These are phyloP conservation scores for Coprinopsis marcescibilis DNA, from an alignment of 768 basidiomycete genomes.

Conservation along the genomic window DNA sequence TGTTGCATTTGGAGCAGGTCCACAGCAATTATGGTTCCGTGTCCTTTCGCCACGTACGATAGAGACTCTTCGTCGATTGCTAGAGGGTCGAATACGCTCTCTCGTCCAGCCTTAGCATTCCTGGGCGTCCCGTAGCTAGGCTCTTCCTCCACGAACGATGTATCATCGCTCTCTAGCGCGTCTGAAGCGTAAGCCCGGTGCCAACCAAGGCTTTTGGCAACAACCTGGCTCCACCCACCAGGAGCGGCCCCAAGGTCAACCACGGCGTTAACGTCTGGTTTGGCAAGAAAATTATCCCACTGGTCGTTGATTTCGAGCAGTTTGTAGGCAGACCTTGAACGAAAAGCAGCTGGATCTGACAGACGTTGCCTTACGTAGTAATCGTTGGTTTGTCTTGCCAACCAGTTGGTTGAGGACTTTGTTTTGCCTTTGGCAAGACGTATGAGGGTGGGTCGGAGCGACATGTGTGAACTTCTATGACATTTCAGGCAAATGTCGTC, in stretches of 20 bases:
- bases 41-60: conserved; percentile 16
- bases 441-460: conserved; percentile 3
- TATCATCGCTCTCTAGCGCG: background rate
- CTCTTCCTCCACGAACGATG: too few relatives aligned
- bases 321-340: conserved; percentile 90
- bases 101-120: too few relatives aligned
- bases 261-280: conserved; percentile 51
- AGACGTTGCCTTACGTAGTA: conserved; percentile 54
- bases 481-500: too few relatives aligned
- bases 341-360: conserved; percentile 41
- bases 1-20: conserved; percentile 72
- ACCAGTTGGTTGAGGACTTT: conserved; percentile 39
- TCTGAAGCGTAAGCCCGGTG: background rate
- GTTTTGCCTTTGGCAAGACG: conserved; percentile 5
- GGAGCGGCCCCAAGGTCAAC: conserved; percentile 92
- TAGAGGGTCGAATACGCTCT: conserved; percentile 32
- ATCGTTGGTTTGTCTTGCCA: conserved; percentile 63
- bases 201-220: conserved; percentile 50
- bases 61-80: conserved; percentile 30
- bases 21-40: conserved; percentile 63
- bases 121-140: too few relatives aligned
- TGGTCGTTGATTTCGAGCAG: conserved; percentile 70
- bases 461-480: background rate
- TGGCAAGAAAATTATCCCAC: conserved; percentile 46
- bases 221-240: conserved; percentile 92